These are phyloP conservation scores for Apiospora marii DNA, from an alignment of 2,329 filamentous ascomycete genomes.

Conservation along the genomic window DNA sequence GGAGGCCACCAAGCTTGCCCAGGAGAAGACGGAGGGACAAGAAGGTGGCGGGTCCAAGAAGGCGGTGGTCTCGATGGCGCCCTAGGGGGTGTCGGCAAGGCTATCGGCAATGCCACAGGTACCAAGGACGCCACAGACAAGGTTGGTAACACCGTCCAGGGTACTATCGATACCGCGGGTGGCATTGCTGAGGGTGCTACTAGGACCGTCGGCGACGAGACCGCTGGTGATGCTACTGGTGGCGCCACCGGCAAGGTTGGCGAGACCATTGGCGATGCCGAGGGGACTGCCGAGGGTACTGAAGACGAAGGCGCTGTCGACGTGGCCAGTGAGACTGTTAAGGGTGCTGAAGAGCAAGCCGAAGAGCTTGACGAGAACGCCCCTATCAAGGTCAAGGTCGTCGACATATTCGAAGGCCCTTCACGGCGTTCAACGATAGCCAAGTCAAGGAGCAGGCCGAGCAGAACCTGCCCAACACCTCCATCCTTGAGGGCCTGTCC, in stretches of 20 bases:
- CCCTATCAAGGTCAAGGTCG: conserved; percentile 41
- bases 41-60: conserved; percentile 4
- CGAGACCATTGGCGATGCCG: no score
- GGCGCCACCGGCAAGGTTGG: no score
- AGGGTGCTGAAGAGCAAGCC: conserved; percentile 23
- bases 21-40: conserved; percentile 24
- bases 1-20: conserved; percentile 4
- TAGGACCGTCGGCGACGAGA: no score
- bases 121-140: conserved; percentile 34
- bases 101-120: conserved; percentile 33
- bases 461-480: no score
- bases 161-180: no score
- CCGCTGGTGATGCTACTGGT: no score
- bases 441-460: conserved; percentile 49
- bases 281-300: no score
- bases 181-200: no score
- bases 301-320: conserved; percentile 28
- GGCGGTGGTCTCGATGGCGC: conserved; percentile 32
- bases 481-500: no score
- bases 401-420: conserved; percentile 44
- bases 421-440: conserved; percentile 55
- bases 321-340: conserved; percentile 43
- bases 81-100: conserved; percentile 35
- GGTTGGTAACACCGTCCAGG: conserved; percentile 34
- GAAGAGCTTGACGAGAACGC: conserved; percentile 34